Conservation (phyloP, 345 rosid species). For the Sonneratia caseolaris region DNA sequence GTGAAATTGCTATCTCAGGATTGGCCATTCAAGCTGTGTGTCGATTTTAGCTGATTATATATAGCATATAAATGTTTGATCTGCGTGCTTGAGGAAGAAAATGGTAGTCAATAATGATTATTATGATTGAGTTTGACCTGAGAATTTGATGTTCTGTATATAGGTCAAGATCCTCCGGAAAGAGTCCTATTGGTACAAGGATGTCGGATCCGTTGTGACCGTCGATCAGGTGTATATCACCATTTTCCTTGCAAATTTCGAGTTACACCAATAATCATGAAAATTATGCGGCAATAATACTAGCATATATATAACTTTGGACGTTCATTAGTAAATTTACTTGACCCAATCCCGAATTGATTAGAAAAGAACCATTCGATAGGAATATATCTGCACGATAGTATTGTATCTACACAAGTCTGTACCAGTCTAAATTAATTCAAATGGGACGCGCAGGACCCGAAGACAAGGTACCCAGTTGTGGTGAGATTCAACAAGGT, state of each 20-base stretch:
- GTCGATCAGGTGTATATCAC: conserved; percentile 20
- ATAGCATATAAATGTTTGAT: background rate
- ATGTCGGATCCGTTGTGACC: conserved; percentile 21
- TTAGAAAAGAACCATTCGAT: background rate
- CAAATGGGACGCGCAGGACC: conserved; percentile 12
- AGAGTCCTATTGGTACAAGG: conserved; percentile 28
- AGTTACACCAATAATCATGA: background rate
- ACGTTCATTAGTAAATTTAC: background rate
- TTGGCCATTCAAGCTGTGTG: background rate
- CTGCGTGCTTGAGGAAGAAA: background rate
- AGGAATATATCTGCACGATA: no score
- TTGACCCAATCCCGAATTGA: background rate
- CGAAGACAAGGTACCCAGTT: conserved; percentile 29
- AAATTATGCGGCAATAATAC: background rate
- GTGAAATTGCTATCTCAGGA: no score
- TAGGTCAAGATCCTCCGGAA: conserved; percentile 24
- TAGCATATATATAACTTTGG: background rate
- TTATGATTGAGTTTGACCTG: background rate
- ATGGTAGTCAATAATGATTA: background rate
- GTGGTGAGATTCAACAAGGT: conserved; percentile 28
- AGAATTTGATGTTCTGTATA: background rate
- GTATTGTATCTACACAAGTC: background rate
- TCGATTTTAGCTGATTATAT: background rate
- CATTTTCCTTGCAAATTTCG: background rate
- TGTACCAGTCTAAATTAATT: background rate